Evolutionary conservation across 2,329 filamentous ascomycete species (phyloP), one percentile per base, ranked within the genome.

Genomic region (Diaporthe caulivora): DNA sequence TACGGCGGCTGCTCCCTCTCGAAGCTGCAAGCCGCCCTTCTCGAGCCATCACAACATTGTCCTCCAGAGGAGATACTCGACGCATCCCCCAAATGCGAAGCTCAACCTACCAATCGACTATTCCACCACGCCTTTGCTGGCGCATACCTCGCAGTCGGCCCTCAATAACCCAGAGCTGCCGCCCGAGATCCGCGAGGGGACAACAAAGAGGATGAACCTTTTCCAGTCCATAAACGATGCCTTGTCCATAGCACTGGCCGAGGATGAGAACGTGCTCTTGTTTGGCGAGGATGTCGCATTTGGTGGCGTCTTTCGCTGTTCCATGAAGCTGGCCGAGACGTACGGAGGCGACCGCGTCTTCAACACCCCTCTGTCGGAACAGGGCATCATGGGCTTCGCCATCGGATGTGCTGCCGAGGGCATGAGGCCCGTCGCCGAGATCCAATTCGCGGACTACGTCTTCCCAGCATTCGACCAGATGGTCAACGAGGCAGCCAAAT

Each of bases 281-380:
- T 99, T 99, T 79, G 97, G 97, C 54, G 97, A 99, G 83, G 97
- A 99, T 81, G 95, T 99, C 10, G 94, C 97, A 18, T 99, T 99
- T 73, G 92, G 92, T 26, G 92, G 92, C 70, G 92, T 94, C 29
- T 94, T 94, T 79, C 86, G 92, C 44, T 93, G 90, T 80, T 90
- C 90, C 54, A 91, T 92, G 86, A 90, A 92, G 74, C 83, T 94
- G 10, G 87, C 91, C 24, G 87, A 88, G 47, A 91, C 92, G 76
- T 93, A 93, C 80, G 92, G 92, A n/a, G 86, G 89, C 2, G 88
- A 91, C 54, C 83, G 92, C 64, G 91, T 94, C 47, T 94, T 94
- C 85, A 93, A 94, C 78, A 94, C 92, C 1, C 92, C 92, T 1
- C 79, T 94, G 78, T 91, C 88, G 24, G 92, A 94, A 79, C 92